Percentiles rank a stretch among this genome's conserved stretches.
Conservation (phyloP, 768 basidiomycete species). For the Hemileccinum impolitum region DNA sequence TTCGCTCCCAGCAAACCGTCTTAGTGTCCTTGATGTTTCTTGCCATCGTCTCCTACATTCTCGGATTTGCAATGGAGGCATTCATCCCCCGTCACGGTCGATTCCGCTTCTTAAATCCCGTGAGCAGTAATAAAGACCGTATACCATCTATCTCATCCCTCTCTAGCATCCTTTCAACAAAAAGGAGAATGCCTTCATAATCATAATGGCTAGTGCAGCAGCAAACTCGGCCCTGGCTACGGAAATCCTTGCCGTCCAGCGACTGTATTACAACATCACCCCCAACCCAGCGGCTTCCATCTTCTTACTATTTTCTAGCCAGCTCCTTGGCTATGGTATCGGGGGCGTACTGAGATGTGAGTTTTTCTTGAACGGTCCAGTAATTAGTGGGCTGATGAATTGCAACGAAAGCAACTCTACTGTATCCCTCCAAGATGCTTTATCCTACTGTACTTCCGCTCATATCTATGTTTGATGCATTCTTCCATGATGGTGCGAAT, state of each 20-base stretch:
- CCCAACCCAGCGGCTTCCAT: conserved; percentile 45
- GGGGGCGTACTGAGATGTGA: conserved; percentile 48
- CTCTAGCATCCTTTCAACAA: conserved; percentile 52
- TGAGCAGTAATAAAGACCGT: not conserved
- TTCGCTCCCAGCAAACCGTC: conserved; percentile 43
- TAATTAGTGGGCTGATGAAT: conserved; percentile 1
- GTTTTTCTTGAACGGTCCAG: not conserved
- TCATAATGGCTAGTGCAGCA: conserved; percentile 54
- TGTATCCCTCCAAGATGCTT: conserved; percentile 48
- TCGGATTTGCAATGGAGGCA: conserved; percentile 46
- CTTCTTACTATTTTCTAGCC: conserved; percentile 36
- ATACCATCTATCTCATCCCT: not conserved
- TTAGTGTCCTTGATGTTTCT: conserved; percentile 52
- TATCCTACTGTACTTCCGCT: conserved; percentile 32
- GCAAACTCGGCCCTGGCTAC: conserved; percentile 51
- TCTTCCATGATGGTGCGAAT: conserved; percentile 41
- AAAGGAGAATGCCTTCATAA: conserved; percentile 55
- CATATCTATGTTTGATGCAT: conserved; percentile 27
- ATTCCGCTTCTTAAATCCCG: conserved; percentile 52
- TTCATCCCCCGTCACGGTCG: conserved; percentile 44
- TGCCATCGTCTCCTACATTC: conserved; percentile 47
- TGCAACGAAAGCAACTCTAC: conserved; percentile 17
- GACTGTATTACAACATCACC: conserved; percentile 13
- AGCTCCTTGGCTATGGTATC: conserved; percentile 48
- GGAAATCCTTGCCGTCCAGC: conserved; percentile 51